Percentiles rank a stretch among this genome's conserved stretches.
Conservation (phyloP, 495 filamentous ascomycete genomes). For the Neohortaea acidophila region DNA sequence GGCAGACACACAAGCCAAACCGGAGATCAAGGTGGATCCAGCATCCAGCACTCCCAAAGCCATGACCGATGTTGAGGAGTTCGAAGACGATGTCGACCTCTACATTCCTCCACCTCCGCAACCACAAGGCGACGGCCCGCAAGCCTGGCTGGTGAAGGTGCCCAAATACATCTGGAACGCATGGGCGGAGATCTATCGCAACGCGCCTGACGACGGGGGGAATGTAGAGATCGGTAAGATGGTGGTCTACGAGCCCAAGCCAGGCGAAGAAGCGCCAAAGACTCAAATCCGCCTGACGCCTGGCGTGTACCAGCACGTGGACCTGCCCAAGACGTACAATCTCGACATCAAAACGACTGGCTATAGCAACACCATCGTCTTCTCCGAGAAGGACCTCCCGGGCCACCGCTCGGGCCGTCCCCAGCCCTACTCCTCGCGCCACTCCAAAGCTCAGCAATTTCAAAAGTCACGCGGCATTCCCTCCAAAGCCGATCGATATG, state of each 20-base stretch:
- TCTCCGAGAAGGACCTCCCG: slow-evolving; percentile 80
- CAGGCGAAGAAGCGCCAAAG: slow-evolving; percentile 16
- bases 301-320: slow-evolving; percentile 42
- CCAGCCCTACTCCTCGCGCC: background rate
- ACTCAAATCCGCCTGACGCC: slow-evolving; percentile 38
- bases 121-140: slow-evolving; percentile 27
- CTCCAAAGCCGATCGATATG: slow-evolving; percentile 8
- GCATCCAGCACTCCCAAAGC: background rate
- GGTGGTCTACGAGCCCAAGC: slow-evolving; percentile 34
- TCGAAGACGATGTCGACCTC: slow-evolving; percentile 79
- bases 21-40: slow-evolving; percentile 15
- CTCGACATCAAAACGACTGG: slow-evolving; percentile 48
- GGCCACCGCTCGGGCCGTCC: slow-evolving; percentile 21
- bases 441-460: background rate
- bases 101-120: slow-evolving; percentile 40
- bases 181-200: slow-evolving; percentile 30
- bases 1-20: slow-evolving; percentile 12
- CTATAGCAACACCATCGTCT: slow-evolving; percentile 68
- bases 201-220: slow-evolving; percentile 41
- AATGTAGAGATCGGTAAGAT: slow-evolving; percentile 62
- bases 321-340: slow-evolving; percentile 69
- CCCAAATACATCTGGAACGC: slow-evolving; percentile 65
- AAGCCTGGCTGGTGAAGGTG: slow-evolving; percentile 59
- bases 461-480: slow-evolving; percentile 7
- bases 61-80: slow-evolving; percentile 56